A percentile compares a stretch with the other conserved stretches of the same genome.
These are phyloP conservation scores for Solanum chacoense DNA, from an alignment of 305 asterid species.

Conservation along the genomic window DNA sequence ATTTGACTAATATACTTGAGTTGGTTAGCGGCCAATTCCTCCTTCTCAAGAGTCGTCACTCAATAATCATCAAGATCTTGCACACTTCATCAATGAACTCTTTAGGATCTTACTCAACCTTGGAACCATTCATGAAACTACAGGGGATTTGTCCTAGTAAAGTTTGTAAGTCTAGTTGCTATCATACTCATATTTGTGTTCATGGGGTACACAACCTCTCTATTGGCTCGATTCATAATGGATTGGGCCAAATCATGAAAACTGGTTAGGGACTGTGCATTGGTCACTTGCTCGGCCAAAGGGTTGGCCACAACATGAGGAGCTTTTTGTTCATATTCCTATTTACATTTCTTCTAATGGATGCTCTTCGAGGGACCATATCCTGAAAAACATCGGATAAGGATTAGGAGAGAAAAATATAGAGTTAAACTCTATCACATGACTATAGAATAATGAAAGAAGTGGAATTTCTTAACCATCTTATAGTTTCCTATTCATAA, in stretches of 20 bases:
- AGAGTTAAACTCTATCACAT: not conserved
- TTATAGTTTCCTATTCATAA: not conserved
- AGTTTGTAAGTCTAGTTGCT: too few species aligned
- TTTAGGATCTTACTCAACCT: too few species aligned
- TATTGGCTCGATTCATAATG: not conserved
- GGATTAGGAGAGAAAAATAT: not conserved
- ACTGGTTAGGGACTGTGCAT: not conserved
- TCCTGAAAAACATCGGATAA: not conserved
- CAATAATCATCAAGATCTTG: too few species aligned
- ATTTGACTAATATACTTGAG: too few species aligned
- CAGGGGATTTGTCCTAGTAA: too few species aligned
- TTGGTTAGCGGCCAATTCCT: too few species aligned
- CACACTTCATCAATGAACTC: too few species aligned
- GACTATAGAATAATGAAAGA: too few species aligned
- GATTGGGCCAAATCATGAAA: not conserved
- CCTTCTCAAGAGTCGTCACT: too few species aligned
- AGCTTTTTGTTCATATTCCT: not conserved
- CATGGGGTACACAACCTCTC: not conserved
- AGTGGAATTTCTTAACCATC: not conserved
- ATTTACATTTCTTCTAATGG: not conserved
- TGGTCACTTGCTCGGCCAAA: not conserved
- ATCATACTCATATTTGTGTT: not conserved
- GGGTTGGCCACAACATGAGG: not conserved
- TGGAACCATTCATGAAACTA: too few species aligned
- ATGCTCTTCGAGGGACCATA: not conserved